phyloP scores from a whole-genome alignment of 352 stramenopile species.

The Pythium biforme region DNA sequence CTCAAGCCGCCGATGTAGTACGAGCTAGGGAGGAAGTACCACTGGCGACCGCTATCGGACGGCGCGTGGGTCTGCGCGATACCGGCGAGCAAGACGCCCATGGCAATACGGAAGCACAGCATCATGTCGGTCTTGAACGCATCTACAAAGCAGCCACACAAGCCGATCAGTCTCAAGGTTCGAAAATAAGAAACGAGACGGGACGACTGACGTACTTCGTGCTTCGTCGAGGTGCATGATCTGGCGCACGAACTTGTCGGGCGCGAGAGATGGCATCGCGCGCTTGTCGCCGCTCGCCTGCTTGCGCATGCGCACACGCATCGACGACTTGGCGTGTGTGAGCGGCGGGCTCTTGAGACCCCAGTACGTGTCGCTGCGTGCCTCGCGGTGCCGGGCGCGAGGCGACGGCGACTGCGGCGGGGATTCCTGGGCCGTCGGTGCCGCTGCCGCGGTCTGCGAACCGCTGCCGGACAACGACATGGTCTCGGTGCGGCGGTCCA shows the following conservation, averaged over 20 bases:
- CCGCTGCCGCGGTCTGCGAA: not conserved
- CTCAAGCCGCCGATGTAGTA: conserved; percentile 68
- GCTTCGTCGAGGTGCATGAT: conserved; percentile 31
- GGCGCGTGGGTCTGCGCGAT: conserved; percentile 50
- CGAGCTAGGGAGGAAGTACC: conserved; percentile 46
- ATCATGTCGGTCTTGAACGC: conserved; percentile 41
- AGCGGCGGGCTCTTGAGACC: conserved; percentile 17
- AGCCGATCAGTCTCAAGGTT: not conserved
- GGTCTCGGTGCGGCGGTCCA: conserved; percentile 5
- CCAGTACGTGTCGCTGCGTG: conserved; percentile 21
- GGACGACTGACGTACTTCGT: conserved; percentile 24
- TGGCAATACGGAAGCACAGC: conserved; percentile 45
- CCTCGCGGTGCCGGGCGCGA: not conserved
- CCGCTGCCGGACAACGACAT: conserved; percentile 1
- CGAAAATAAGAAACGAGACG: not conserved
- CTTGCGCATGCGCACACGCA: conserved; percentile 28
- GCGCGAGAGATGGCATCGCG: not conserved
- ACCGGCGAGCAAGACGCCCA: conserved; percentile 59
- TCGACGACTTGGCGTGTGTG: conserved; percentile 6
- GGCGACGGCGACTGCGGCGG: not conserved
- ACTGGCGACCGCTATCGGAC: conserved; percentile 28
- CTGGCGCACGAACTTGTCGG: conserved; percentile 30
- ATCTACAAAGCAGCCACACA: conserved; percentile 2
- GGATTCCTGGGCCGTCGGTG: not conserved
- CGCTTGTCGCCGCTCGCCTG: not conserved